A percentile compares a stretch with the other conserved stretches of the same genome.
phyloP scores from a whole-genome alignment of 306 rosid species.

The Cucumis hystrix region DNA sequence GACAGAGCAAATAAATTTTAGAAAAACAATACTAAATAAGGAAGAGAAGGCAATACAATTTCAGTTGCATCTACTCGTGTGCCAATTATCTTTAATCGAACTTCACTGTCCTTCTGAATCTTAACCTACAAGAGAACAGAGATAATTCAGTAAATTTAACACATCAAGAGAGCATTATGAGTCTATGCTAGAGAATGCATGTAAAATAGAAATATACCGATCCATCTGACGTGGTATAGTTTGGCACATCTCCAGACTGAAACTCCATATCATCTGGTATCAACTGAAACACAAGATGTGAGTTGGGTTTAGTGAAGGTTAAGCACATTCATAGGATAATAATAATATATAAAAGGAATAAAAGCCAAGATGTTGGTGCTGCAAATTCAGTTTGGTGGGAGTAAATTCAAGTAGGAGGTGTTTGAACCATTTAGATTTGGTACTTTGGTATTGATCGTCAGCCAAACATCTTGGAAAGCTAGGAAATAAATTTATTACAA shows the following conservation, averaged over 20 bases:
- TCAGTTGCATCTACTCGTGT: conserved; percentile 95
- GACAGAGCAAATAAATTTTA: background rate
- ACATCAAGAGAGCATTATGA: background rate
- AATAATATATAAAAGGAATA: background rate
- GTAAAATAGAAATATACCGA: conserved; percentile 37
- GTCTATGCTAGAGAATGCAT: background rate
- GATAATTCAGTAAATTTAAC: conserved; percentile 2
- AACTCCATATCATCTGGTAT: conserved; percentile 99
- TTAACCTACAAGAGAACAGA: conserved; percentile 53
- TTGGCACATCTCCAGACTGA: conserved; percentile 87
- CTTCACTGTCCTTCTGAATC: conserved; percentile 97
- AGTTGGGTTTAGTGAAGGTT: too few species aligned
- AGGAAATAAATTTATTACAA: background rate
- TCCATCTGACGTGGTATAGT: conserved; percentile 96
- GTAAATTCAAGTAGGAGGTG: background rate
- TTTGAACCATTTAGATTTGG: background rate
- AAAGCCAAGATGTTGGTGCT: background rate
- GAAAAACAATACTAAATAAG: background rate
- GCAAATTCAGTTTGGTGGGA: background rate
- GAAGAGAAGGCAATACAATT: conserved; percentile 43
- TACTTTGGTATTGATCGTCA: background rate
- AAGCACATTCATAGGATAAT: background rate
- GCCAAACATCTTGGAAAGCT: background rate
- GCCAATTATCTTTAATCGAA: conserved; percentile 88
- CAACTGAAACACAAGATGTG: conserved; percentile 31